phyloP scores from a whole-genome alignment of 169 alveolate genomes.

The Sarcocystis neurona region DNA sequence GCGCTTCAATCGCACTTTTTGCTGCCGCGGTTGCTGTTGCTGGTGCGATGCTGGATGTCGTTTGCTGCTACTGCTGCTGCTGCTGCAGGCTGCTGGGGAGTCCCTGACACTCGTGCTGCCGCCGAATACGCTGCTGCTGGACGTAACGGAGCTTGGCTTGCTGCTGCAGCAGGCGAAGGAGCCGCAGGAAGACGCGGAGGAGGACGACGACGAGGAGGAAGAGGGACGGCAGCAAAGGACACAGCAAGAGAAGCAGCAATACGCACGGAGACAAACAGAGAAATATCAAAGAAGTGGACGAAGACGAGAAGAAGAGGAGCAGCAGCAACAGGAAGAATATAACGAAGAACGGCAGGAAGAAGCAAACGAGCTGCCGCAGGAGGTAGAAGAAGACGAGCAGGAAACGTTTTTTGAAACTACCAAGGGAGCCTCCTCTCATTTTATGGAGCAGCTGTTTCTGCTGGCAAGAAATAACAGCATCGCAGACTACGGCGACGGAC shows the following conservation, averaged over 20 bases:
- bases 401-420: neutral
- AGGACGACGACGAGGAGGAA: conserved; percentile 8
- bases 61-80: too few species aligned
- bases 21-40: too few species aligned
- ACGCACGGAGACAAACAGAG: neutral
- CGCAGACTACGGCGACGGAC: too few species aligned
- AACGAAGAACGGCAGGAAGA: neutral
- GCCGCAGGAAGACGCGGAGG: neutral
- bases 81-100: conserved; percentile 13
- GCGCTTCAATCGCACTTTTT: too few species aligned
- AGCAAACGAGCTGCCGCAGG: neutral
- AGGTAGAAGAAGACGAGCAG: neutral
- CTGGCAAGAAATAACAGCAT: too few species aligned
- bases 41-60: too few species aligned
- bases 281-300: neutral
- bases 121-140: conserved; percentile 23
- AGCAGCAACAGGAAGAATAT: neutral
- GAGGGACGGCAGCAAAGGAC: neutral
- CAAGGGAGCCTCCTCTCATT: too few species aligned
- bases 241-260: neutral
- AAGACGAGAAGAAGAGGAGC: neutral
- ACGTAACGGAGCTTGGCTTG: conserved; percentile 16
- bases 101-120: neutral
- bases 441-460: too few species aligned
- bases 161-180: neutral